Conservation (phyloP, 352 stramenopile genomes). For the Pythium myriotylum region DNA sequence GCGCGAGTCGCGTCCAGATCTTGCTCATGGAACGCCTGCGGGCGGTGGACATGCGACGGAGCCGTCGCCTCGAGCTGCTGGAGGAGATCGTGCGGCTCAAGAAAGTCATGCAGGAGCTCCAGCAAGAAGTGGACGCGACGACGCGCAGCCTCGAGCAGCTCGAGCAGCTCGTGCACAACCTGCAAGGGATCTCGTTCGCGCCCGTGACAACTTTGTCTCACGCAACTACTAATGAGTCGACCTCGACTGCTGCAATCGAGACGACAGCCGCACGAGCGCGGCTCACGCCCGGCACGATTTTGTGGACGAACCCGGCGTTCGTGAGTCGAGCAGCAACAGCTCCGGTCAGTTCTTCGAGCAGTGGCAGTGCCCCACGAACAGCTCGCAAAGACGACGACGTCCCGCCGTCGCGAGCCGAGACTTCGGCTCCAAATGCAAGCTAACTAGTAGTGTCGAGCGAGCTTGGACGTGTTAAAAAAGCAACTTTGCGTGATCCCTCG, state of each 20-base stretch:
- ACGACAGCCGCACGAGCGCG: background rate
- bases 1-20: slow-evolving; percentile 20
- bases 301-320: slow-evolving; percentile 11
- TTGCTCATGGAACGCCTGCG: slow-evolving; percentile 16
- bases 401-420: background rate
- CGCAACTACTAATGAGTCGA: background rate
- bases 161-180: slow-evolving; percentile 34
- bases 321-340: background rate
- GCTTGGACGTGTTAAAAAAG: too few relatives aligned
- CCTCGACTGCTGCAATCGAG: background rate
- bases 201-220: background rate
- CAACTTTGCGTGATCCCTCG: too few relatives aligned
- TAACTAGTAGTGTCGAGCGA: too few relatives aligned
- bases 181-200: slow-evolving; percentile 30
- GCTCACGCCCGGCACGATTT: slow-evolving; percentile 1
- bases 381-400: background rate
- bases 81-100: slow-evolving; percentile 43
- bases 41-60: slow-evolving; percentile 20
- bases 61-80: slow-evolving; percentile 33
- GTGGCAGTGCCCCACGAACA: background rate
- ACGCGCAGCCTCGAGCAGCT: slow-evolving; percentile 39
- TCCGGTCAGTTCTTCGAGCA: too few relatives aligned
- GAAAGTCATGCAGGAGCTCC: slow-evolving; percentile 29
- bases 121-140: slow-evolving; percentile 43
- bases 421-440: background rate